Evolutionary conservation across 805 yeast genomes (phyloP).

Genomic region (Cyberlindnera bimundalis): DNA sequence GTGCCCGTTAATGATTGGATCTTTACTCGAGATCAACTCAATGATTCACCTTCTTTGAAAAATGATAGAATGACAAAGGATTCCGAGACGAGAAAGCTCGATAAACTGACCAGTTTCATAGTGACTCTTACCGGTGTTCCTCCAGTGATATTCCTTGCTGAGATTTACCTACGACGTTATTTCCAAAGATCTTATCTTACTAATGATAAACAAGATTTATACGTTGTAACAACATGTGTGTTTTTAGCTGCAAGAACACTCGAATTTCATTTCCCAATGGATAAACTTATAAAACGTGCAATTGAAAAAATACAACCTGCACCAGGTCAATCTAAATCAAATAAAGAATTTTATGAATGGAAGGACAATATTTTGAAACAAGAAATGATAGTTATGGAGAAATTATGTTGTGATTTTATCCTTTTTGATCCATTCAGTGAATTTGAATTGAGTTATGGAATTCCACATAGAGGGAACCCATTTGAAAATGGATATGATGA

Average conservation of each 20-base stretch:
- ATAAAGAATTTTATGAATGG: slow-evolving; percentile 14
- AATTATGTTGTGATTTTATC: slow-evolving; percentile 25
- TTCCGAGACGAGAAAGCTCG: slow-evolving; percentile 2
- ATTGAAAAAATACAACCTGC: background rate
- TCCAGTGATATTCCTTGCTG: slow-evolving; percentile 6
- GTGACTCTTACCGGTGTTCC: background rate
- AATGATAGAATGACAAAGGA: background rate
- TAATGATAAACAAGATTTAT: slow-evolving; percentile 1
- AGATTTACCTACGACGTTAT: slow-evolving; percentile 21
- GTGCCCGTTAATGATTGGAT: slow-evolving; percentile 21
- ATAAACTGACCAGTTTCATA: slow-evolving; percentile 3
- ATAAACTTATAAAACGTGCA: background rate
- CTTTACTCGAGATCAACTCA: slow-evolving; percentile 16
- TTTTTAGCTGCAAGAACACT: slow-evolving; percentile 22
- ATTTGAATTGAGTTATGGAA: slow-evolving; percentile 1
- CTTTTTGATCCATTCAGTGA: slow-evolving; percentile 17
- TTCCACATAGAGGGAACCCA: slow-evolving; percentile 3
- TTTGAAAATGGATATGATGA: background rate
- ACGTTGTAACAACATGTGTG: slow-evolving; percentile 9
- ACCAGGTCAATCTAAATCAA: background rate
- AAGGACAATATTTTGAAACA: slow-evolving; percentile 17
- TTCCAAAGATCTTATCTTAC: slow-evolving; percentile 15
- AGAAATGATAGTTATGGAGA: slow-evolving; percentile 24
- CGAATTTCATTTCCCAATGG: slow-evolving; percentile 16
- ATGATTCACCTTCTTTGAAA: slow-evolving; percentile 6